Evolutionary conservation across 2,329 filamentous ascomycete genomes (phyloP).

Genomic region (Beauveria bassiana): DNA sequence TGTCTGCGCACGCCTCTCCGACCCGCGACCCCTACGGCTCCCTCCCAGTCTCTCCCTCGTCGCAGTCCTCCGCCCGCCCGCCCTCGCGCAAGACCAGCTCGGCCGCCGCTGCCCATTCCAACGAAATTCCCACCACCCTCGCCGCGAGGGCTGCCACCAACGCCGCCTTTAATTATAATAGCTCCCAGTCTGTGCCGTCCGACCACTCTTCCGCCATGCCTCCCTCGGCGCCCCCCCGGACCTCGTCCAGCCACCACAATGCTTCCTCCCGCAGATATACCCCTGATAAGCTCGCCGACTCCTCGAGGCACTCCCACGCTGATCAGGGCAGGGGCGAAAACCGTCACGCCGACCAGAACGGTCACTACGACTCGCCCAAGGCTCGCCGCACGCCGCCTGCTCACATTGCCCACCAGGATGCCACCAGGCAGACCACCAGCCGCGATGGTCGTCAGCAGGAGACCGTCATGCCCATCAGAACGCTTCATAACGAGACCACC

Average conservation of each 20-base stretch:
- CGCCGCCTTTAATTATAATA: conserved; percentile 32
- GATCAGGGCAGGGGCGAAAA: conserved; percentile 29
- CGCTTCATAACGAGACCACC: conserved; percentile 32
- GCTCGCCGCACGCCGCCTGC: conserved; percentile 21
- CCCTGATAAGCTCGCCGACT: conserved; percentile 36
- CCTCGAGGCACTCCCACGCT: conserved; percentile 32
- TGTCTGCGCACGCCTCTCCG: conserved; percentile 43
- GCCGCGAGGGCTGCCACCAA: conserved; percentile 40
- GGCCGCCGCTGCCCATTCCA: conserved; percentile 27
- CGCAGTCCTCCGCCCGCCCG: conserved; percentile 37
- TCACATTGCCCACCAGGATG: conserved; percentile 27
- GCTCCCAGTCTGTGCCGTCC: conserved; percentile 31
- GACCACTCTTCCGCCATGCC: conserved; percentile 52
- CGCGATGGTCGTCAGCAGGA: conserved; percentile 32
- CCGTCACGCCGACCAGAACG: conserved; percentile 23
- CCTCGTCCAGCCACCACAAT: conserved; percentile 58
- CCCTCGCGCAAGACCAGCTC: conserved; percentile 45
- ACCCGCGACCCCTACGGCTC: conserved; percentile 51
- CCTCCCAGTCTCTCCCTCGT: conserved; percentile 15
- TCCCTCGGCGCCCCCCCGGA: conserved; percentile 70
- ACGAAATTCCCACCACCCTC: conserved; percentile 36
- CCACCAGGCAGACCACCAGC: conserved; percentile 29
- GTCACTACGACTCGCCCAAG: conserved; percentile 22
- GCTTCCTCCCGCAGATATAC: conserved; percentile 38
- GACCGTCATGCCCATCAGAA: conserved; percentile 38